phyloP scores from a whole-genome alignment of 345 rosid species.

The Salix exigua region DNA sequence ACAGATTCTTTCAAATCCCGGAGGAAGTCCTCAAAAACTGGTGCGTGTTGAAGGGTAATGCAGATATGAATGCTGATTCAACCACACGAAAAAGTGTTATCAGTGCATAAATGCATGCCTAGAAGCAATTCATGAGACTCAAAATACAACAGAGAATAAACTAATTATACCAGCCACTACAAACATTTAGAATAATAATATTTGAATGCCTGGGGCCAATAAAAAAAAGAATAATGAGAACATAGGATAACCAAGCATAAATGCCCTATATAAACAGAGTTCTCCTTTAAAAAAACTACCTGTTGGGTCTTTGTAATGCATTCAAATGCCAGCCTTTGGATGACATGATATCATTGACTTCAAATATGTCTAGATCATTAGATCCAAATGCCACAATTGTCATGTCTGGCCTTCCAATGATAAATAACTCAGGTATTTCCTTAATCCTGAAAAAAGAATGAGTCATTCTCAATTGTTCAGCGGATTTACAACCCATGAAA shows the following conservation, averaged over 20 bases:
- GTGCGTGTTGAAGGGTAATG: conserved; percentile 81
- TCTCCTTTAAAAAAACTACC: conserved; percentile 34
- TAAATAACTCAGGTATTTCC: conserved; percentile 64
- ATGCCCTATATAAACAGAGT: background rate
- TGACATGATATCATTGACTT: conserved; percentile 83
- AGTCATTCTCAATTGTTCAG: background rate
- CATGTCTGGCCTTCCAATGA: conserved; percentile 88
- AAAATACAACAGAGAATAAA: background rate
- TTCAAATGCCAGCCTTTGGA: conserved; percentile 96
- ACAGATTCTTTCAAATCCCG: conserved; percentile 69
- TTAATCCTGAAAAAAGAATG: conserved; percentile 45
- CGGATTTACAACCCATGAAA: conserved; percentile 1
- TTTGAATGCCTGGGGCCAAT: background rate
- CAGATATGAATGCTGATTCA: conserved; percentile 79
- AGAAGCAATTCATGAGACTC: background rate
- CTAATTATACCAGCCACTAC: background rate
- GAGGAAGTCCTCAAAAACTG: conserved; percentile 55
- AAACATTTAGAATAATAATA: background rate
- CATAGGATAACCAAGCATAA: background rate
- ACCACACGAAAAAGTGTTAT: conserved; percentile 6
- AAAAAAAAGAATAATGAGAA: background rate
- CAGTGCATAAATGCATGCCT: background rate
- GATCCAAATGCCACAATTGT: conserved; percentile 87
- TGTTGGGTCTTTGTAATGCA: conserved; percentile 89
- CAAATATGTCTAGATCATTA: conserved; percentile 62